Base-by-base conservation (phyloP, 495 filamentous ascomycete genomes). In the Neurospora discreta region DNA sequence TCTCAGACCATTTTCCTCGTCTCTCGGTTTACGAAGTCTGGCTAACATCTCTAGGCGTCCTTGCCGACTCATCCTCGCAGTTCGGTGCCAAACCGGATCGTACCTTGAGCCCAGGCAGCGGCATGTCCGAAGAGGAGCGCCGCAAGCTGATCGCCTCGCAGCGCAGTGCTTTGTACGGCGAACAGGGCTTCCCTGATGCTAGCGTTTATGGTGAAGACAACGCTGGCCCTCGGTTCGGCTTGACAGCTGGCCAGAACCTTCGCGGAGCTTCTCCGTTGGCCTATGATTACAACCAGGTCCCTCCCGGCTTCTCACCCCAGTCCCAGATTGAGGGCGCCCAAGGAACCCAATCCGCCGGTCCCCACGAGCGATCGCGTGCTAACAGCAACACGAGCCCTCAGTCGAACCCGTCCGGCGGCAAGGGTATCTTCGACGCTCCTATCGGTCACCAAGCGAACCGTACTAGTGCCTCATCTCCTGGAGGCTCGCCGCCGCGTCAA, bases 141-240 rank as follows among this genome's bases (percentile, higher is more conserved):
- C 95, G 95, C 73, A 94, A 98, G 72, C 89, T 99, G 76, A 95
- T 99, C 77, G 91, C 94, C 75, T 94, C 94, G 78, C 95, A 99
- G 81, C 93, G 95, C 80, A 91, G 90, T 74, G 93, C 93, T 68
- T 82, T 99, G 75, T 99, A 97, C 81, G 93, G 93, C 79, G 90
- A 94, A 72, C 87, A 86, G 77, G 79, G 81, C 52, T 93, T 88
- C 80, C 84, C 85, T 73, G 88, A 88, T 70, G 82, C 83, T 60
- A 87, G 81, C 72, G 86, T 81, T 74, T 89, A 91, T 78, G 83
- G 83, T 39, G 89, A 92, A 72, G 92, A 95, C 68, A 84, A 82
- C 23, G 82, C 84, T 69, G 82, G 82, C 46, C 80, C 88, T 52
- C 89, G 90, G 69, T 70, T 77, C 8, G 77, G 79, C 39, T 74